These are phyloP conservation scores for Yamadazyma atlantica DNA, from an alignment of 1,139 yeast genomes.

Conservation along the genomic window DNA sequence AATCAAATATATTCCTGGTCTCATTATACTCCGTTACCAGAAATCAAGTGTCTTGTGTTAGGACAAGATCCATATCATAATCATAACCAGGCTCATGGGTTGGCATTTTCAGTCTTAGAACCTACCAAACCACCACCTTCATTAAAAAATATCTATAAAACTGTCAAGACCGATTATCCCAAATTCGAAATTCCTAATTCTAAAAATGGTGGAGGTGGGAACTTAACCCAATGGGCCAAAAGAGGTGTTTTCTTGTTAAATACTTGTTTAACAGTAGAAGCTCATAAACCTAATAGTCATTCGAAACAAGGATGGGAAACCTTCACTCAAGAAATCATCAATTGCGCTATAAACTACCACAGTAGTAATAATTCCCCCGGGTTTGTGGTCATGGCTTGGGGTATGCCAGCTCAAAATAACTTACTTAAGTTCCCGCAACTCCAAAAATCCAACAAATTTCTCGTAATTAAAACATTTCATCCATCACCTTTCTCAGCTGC, in stretches of 20 bases:
- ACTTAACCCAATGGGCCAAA: slow-evolving; percentile 79
- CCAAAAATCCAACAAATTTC: slow-evolving; percentile 25
- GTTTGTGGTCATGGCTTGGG: slow-evolving; percentile 90
- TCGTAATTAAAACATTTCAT: slow-evolving; percentile 75
- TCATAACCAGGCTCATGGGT: slow-evolving; percentile 90
- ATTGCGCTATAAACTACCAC: slow-evolving; percentile 41
- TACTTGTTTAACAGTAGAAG: slow-evolving; percentile 87
- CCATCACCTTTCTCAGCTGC: slow-evolving; percentile 94
- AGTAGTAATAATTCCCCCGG: slow-evolving; percentile 41
- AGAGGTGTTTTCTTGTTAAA: slow-evolving; percentile 89
- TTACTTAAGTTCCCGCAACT: slow-evolving; percentile 40
- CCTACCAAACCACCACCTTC: slow-evolving; percentile 93
- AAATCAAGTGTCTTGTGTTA: slow-evolving; percentile 73
- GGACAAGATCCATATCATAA: slow-evolving; percentile 99
- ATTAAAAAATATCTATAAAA: slow-evolving; percentile 80
- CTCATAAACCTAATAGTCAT: slow-evolving; percentile 93
- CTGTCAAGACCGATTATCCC: slow-evolving; percentile 70
- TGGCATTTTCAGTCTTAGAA: slow-evolving; percentile 86
- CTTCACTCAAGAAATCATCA: slow-evolving; percentile 74
- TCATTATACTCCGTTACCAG: slow-evolving; percentile 72
- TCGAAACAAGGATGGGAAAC: slow-evolving; percentile 91
- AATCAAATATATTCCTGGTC: slow-evolving; percentile 92
- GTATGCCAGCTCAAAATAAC: slow-evolving; percentile 83
- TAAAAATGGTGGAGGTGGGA: slow-evolving; percentile 54
- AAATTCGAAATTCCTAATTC: slow-evolving; percentile 59